Percentiles rank a stretch among this genome's conserved stretches.
These are phyloP conservation scores for Lasiosphaeria ovina DNA, from an alignment of 495 filamentous ascomycete genomes.

Conservation along the genomic window DNA sequence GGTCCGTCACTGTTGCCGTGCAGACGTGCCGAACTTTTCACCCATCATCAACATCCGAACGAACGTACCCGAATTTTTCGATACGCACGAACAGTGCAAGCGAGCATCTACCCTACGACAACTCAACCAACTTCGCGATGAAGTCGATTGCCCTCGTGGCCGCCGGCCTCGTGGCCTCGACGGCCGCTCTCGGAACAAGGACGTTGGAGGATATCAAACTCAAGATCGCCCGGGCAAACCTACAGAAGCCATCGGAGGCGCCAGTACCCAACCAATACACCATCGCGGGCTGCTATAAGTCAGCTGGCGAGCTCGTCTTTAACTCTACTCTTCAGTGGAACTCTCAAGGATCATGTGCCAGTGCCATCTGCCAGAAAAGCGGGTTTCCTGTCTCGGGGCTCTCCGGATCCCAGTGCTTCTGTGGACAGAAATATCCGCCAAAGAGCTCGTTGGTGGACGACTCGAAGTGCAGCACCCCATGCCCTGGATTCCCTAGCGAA, in stretches of 20 bases:
- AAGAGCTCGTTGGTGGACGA: conserved; percentile 44
- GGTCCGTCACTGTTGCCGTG: not conserved
- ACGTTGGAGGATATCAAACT: not conserved
- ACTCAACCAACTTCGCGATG: conserved; percentile 22
- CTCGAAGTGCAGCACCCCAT: conserved; percentile 53
- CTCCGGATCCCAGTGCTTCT: conserved; percentile 51
- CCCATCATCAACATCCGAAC: not conserved
- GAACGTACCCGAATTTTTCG: not conserved
- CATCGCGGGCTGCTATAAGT: conserved; percentile 34
- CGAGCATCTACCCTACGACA: not conserved
- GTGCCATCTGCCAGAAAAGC: conserved; percentile 6
- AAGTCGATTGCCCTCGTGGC: conserved; percentile 25
- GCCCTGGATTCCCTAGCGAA: conserved; percentile 52
- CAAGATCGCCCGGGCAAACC: not conserved
- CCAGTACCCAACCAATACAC: conserved; percentile 12
- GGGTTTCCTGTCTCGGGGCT: conserved; percentile 21
- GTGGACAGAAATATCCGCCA: conserved; percentile 59
- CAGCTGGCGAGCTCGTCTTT: conserved; percentile 21
- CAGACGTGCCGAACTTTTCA: not conserved
- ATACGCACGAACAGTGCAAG: not conserved
- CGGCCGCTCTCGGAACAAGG: no score
- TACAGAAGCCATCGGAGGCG: not conserved
- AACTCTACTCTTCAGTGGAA: conserved; percentile 17
- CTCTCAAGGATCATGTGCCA: conserved; percentile 18
- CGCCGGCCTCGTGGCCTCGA: not conserved